Evolutionary conservation across 2,329 filamentous ascomycete genomes (phyloP).

Genomic region (Camptophora hylomeconis): DNA sequence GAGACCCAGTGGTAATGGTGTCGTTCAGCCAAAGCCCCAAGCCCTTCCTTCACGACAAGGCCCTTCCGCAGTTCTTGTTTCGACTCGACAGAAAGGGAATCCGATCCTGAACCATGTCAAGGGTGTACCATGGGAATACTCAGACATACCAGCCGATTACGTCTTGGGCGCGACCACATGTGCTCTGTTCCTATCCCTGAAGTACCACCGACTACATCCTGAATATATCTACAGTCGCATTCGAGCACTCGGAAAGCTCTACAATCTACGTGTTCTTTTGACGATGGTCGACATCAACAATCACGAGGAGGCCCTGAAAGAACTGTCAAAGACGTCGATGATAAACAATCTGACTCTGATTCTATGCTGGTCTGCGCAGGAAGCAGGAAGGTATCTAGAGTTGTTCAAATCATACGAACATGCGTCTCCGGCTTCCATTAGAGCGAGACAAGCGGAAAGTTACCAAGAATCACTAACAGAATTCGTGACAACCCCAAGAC

Average conservation of each 20-base stretch:
- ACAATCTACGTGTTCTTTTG: slow-evolving; percentile 72
- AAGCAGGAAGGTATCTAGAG: slow-evolving; percentile 87
- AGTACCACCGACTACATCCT: slow-evolving; percentile 92
- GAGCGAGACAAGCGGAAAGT: slow-evolving; percentile 66
- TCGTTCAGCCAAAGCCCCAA: slow-evolving; percentile 82
- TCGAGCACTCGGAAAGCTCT: slow-evolving; percentile 68
- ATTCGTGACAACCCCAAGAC: slow-evolving; percentile 80
- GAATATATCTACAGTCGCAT: slow-evolving; percentile 97
- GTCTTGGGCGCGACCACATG: slow-evolving; percentile 78
- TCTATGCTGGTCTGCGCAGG: slow-evolving; percentile 85
- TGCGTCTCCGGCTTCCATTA: slow-evolving; percentile 68
- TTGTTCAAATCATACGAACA: slow-evolving; percentile 92
- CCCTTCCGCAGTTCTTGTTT: slow-evolving; percentile 75
- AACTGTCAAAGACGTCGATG: slow-evolving; percentile 81
- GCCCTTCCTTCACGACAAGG: slow-evolving; percentile 54
- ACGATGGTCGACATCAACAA: slow-evolving; percentile 92
- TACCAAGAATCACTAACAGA: slow-evolving; percentile 83
- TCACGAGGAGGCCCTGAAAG: slow-evolving; percentile 78
- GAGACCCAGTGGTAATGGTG: slow-evolving; percentile 30
- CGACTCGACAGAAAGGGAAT: slow-evolving; percentile 86
- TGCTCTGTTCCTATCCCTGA: slow-evolving; percentile 82
- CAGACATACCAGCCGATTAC: slow-evolving; percentile 91
- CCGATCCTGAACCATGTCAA: slow-evolving; percentile 75
- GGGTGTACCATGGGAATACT: slow-evolving; percentile 86
- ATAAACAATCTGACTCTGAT: slow-evolving; percentile 89